Base-by-base conservation (phyloP, 495 filamentous ascomycete genomes). In the Apodospora peruviana region DNA sequence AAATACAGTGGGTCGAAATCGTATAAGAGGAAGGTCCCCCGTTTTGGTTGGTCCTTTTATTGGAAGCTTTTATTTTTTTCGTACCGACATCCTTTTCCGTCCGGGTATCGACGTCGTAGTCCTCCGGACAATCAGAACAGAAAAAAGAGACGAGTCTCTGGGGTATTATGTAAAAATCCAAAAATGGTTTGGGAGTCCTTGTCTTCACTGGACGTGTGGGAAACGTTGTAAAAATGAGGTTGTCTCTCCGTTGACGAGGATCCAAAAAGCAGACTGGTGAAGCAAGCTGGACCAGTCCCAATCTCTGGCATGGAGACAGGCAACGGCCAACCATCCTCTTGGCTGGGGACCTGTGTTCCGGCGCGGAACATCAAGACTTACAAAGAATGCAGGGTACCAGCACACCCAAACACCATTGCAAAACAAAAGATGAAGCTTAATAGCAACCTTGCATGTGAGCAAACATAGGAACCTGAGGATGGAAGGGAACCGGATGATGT, bases 381-480 rank as follows among this genome's bases (percentile, higher is more conserved):
- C 22, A 10, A 43, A 49, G 16, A 38, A 45, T 29, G 42, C 8
- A 32, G 17, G 25, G 21, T 42, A 40, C 29, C 47, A 16, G 9
- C 4, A 2, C 10, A 45, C 17, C 21, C n/a, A 21, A 45, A 35
- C 21, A 21, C 32, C 2, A 35, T 9, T 34, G 24, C 17, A 22
- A 48, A 37, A 16, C 10, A 42, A 18, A 11, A 36, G 29, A 12
- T 23, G 11, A 2, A 48, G 50, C 49, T 60, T 69, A 76, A 62
- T 75, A 77, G 64, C 69, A 75, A 48, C 70, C 66, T 60, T 73
- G 72, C 60, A 75, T 65, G 49, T 67, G 63, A 34, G 69, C 54
- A 45, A 72, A 69, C 29, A 73, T 51, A 25, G 66, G 71, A 48
- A 72, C 66, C 57, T 74, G 73, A 29, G 68, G 60, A 51, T 77